Evolutionary conservation across 1,284 basidiomycete genomes (phyloP), one percentile per base, ranked within the genome.

Genomic region (Moesziomyces parantarcticus): DNA sequence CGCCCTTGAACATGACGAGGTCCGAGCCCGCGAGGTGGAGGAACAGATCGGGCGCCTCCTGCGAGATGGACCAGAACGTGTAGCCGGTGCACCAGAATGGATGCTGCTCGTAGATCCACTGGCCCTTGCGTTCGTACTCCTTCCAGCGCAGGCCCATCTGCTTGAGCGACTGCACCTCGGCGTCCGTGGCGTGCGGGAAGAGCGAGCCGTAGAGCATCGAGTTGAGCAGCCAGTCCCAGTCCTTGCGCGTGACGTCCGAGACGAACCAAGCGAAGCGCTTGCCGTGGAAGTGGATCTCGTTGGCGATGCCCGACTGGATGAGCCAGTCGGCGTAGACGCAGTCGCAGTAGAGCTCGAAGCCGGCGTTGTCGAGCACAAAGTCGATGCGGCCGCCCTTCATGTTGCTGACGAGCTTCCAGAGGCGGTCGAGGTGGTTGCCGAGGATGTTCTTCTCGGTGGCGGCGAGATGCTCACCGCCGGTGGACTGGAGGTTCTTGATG

Each of bases 281-380:
- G 54, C 93, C 93, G 83, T 96, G 96, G 90, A 99, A 97, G 76
- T 89, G 89, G 68, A 98, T 88, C 85, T 94, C 87, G 54, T 86
- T 90, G 42, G 92, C 94, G 46, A 95, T 89, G 3, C 94, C 95
- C 66, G 89, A 91, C 85, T 97, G 94, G 68, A 98, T 88, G 69
- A 98, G 89, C 86, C 92, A 94, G 85, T 93, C 92, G 64, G 73
- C 81, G 84, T 96, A 98, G 62, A 98, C 93, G 70, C 92, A 91
- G 82, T 98, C 96, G 78, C 94, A 97, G 85, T 97, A 98, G 40
- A 98, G 86, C 86, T 99, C 95, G 81, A 97, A 97, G 18, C 94
- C 93, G 41, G 92, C 88, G 79, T 94, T 94, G 83, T 94, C 93
- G 50, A 94, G 88, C 18, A 84, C 71, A 50, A 83, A 77, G 55